Evolutionary conservation across 2,329 filamentous ascomycete species (phyloP).

Genomic region (Hirsutella thompsonii): DNA sequence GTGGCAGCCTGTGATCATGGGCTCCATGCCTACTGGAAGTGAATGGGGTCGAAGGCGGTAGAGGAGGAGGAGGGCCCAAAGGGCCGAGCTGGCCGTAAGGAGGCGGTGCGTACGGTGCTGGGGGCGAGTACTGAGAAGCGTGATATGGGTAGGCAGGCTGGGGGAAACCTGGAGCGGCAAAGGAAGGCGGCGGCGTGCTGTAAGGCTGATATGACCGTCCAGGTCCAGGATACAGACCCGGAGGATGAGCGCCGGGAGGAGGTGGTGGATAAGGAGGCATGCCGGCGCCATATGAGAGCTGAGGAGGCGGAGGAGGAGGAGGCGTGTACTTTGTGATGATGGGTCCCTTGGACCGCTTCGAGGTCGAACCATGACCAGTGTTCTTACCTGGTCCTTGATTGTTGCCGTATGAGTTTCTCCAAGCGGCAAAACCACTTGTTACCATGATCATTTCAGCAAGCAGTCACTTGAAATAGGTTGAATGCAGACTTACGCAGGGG

Average conservation of each 20-base stretch:
- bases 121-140: constrained; percentile 5
- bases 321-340: constrained; percentile 23
- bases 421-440: constrained; percentile 21
- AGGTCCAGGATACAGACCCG: constrained; percentile 3
- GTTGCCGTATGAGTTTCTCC: constrained; percentile 18
- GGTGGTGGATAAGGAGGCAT: constrained; percentile 10
- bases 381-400: constrained; percentile 13
- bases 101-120: constrained; percentile 1
- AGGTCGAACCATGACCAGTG: constrained; percentile 15
- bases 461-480: not conserved
- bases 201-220: not conserved
- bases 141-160: constrained; percentile 11
- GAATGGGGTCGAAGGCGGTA: constrained; percentile 2
- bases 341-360: constrained; percentile 19
- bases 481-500: constrained; percentile 30
- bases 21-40: not conserved
- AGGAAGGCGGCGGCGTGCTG: constrained; percentile 3
- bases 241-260: constrained; percentile 12
- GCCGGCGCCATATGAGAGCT: constrained; percentile 4
- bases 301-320: constrained; percentile 12
- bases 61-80: constrained; percentile 6
- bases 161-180: constrained; percentile 12
- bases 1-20: constrained; percentile 1
- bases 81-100: not conserved
- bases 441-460: constrained; percentile 4